Evolutionary conservation across 768 basidiomycete genomes (phyloP).

Genomic region (Lactifluus echinatus): DNA sequence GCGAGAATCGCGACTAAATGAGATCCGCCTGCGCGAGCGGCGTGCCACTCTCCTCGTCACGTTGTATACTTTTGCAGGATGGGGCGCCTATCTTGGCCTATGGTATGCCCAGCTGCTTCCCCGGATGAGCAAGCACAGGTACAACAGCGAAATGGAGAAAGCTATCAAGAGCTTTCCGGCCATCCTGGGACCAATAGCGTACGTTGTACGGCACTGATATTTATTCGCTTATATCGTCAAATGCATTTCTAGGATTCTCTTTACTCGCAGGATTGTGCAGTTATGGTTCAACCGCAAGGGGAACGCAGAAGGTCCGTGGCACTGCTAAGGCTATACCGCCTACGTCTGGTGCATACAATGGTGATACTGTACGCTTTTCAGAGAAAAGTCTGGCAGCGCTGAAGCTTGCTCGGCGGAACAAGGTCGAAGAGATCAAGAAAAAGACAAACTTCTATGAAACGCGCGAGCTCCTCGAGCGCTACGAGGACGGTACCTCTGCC

Average conservation of each 20-base stretch:
- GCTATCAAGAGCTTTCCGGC: constrained; percentile 48
- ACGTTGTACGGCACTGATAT: constrained; percentile 28
- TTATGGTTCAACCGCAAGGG: constrained; percentile 78
- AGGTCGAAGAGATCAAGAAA: constrained; percentile 95
- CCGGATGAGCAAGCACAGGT: constrained; percentile 26
- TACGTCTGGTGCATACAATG: constrained; percentile 1
- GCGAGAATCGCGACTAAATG: constrained; percentile 64
- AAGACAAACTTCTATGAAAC: constrained; percentile 95
- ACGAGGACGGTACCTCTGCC: constrained; percentile 52
- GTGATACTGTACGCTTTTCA: constrained; percentile 27
- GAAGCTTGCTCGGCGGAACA: constrained; percentile 69
- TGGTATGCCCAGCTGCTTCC: constrained; percentile 65
- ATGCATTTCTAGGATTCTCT: constrained; percentile 45
- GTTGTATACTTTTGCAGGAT: constrained; percentile 63
- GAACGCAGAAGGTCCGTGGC: constrained; percentile 63
- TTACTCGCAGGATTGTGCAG: constrained; percentile 72
- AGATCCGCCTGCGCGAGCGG: constrained; percentile 79
- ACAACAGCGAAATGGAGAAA: constrained; percentile 31
- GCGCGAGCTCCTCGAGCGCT: constrained; percentile 80
- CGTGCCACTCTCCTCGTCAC: constrained; percentile 70
- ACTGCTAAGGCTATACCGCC: background rate
- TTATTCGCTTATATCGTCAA: background rate
- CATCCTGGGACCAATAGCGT: constrained; percentile 72
- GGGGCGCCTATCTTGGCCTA: constrained; percentile 62
- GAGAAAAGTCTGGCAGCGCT: constrained; percentile 72